These are phyloP conservation scores for Sporobolomyces roseus DNA, from an alignment of 768 basidiomycete genomes.

Conservation along the genomic window DNA sequence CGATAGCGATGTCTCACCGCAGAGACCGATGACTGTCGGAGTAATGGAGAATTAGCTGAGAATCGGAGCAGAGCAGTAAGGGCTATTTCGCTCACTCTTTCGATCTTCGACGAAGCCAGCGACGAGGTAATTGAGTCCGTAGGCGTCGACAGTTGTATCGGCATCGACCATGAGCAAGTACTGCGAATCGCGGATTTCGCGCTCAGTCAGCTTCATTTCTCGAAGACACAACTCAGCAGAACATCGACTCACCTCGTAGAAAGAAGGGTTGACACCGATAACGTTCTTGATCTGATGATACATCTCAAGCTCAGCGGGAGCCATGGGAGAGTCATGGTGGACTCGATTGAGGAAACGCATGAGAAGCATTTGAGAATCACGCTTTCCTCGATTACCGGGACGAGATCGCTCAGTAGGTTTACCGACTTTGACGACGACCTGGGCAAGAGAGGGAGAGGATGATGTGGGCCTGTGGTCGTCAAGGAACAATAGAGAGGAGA, in stretches of 20 bases:
- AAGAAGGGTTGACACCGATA: slow-evolving; percentile 96
- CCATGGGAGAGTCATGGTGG: slow-evolving; percentile 95
- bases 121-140: slow-evolving; percentile 82
- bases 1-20: slow-evolving; percentile 87
- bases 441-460: slow-evolving; percentile 1
- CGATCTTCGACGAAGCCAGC: slow-evolving; percentile 59
- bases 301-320: slow-evolving; percentile 93
- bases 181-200: background rate
- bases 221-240: background rate
- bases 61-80: background rate
- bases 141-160: slow-evolving; percentile 85
- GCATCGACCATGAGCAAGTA: slow-evolving; percentile 81
- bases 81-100: slow-evolving; percentile 33
- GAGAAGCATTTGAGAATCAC: slow-evolving; percentile 91
- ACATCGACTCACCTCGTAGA: slow-evolving; percentile 74
- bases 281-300: slow-evolving; percentile 99
- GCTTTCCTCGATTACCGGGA: slow-evolving; percentile 96
- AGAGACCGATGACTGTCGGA: slow-evolving; percentile 65
- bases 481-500: background rate
- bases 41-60: no score
- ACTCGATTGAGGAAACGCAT: slow-evolving; percentile 99
- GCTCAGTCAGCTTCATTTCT: background rate
- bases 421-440: slow-evolving; percentile 75
- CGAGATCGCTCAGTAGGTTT: slow-evolving; percentile 88
- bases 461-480: background rate